These are phyloP conservation scores for Candida maltosa DNA, from an alignment of 805 yeast species.

Conservation along the genomic window DNA sequence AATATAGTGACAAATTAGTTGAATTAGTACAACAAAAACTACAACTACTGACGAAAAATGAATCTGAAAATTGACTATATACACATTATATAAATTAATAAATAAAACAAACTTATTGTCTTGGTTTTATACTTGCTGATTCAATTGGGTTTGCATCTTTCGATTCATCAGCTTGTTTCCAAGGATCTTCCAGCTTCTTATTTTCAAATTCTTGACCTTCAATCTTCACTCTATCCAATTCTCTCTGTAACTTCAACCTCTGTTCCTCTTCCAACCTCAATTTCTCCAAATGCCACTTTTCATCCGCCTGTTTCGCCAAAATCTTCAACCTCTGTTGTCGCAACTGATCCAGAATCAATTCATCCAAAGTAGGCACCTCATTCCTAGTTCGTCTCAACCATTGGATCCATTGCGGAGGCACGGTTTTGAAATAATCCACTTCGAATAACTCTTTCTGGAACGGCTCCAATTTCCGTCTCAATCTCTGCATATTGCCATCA, in stretches of 20 bases:
- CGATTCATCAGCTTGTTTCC: slow-evolving; percentile 32
- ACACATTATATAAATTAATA: no score
- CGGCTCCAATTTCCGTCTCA: slow-evolving; percentile 66
- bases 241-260: slow-evolving; percentile 24
- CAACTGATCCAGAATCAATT: slow-evolving; percentile 53
- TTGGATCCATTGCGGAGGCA: slow-evolving; percentile 74
- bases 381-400: slow-evolving; percentile 71
- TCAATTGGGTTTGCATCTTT: slow-evolving; percentile 30
- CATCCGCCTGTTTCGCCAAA: slow-evolving; percentile 46
- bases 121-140: slow-evolving; percentile 35
- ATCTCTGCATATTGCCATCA: slow-evolving; percentile 48
- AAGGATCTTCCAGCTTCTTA: slow-evolving; percentile 20
- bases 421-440: slow-evolving; percentile 57
- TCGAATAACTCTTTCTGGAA: slow-evolving; percentile 42
- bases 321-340: slow-evolving; percentile 53
- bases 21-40: slow-evolving; percentile 25
- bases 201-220: slow-evolving; percentile 11
- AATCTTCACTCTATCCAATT: slow-evolving; percentile 24
- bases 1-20: slow-evolving; percentile 36
- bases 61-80: slow-evolving; percentile 4
- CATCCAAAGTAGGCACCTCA: slow-evolving; percentile 59
- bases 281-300: slow-evolving; percentile 38
- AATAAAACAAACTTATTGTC: slow-evolving; percentile 2
- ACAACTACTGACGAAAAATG: no score
- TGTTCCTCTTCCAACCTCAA: slow-evolving; percentile 30